Evolutionary conservation across 2,329 filamentous ascomycete species (phyloP).

Genomic region (Orbilia quercus): DNA sequence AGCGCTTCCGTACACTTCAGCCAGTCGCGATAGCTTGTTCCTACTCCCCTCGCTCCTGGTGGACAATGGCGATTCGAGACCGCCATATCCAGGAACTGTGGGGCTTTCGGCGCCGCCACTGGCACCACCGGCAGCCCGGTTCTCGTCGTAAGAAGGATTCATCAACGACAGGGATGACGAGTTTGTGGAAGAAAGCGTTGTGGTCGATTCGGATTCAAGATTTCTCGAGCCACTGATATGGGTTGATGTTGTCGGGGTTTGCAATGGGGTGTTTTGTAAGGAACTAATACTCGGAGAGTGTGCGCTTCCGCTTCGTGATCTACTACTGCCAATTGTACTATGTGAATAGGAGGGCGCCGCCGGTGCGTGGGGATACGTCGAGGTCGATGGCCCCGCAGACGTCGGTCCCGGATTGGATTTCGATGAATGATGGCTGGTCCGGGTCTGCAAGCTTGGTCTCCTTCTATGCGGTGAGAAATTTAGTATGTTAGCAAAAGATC

Average conservation of each 20-base stretch:
- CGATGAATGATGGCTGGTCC: conserved; percentile 52
- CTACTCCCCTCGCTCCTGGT: conserved; percentile 42
- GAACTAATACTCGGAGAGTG: conserved; percentile 53
- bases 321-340: conserved; percentile 47
- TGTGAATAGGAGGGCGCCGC: conserved; percentile 46
- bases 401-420: conserved; percentile 51
- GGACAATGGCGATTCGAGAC: conserved; percentile 49
- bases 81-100: conserved; percentile 42
- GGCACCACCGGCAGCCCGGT: conserved; percentile 26
- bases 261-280: conserved; percentile 49
- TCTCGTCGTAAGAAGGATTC: conserved; percentile 48
- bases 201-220: conserved; percentile 47
- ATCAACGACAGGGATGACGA: conserved; percentile 49
- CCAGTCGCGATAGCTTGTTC: conserved; percentile 26
- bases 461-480: conserved; percentile 56
- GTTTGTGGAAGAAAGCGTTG: conserved; percentile 50
- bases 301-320: conserved; percentile 54
- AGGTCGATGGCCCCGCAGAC: conserved; percentile 51
- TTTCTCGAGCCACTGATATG: conserved; percentile 41
- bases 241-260: conserved; percentile 52
- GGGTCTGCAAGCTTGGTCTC: conserved; percentile 57
- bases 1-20: conserved; percentile 26
- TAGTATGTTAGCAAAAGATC: conserved; percentile 56
- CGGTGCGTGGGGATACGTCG: conserved; percentile 54
- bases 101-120: conserved; percentile 34